Evolutionary conservation across 164 flowering plant genomes (phyloP), one percentile per base, ranked within the genome.

Genomic region (Vitis amurensis): DNA sequence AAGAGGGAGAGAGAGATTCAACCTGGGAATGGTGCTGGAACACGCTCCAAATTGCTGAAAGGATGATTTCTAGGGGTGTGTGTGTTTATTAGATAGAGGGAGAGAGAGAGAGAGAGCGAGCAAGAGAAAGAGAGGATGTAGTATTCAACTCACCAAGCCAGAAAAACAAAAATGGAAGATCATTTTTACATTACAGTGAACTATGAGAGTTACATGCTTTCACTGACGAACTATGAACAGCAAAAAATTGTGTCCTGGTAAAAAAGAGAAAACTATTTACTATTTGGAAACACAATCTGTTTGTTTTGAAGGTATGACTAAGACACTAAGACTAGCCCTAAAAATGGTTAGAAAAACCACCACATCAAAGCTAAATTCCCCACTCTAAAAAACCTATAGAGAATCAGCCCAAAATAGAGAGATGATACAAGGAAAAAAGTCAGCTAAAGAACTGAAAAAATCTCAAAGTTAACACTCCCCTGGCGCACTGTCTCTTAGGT

Each of bases 381-480:
- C 59, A 64, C 58, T 71, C 74, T 30, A 37, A 37, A 66, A 71
- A 71, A 72, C 52, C 69, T 59, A 17, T 29, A 65, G 74, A 59
- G 66, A 66, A 59, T 51, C 2, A 72, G 70, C 70, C 14, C 47
- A 19, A 56, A 27, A 16, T 10, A 16, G 3, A 56, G 44, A 37
- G 44, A 9, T 15, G 58, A n/a, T 15, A 55, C n/a, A 55, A 11
- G 7, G 15, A 53, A 55, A 8, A 9, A 56, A 19, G 17, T 16
- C 59, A 19, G 19, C 1, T 16, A 9, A 53, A n/a, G 8, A 53
- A 53, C n/a, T 2, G 16, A 14, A 53, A 53, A 53, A 13, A 53
- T 13, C 16, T 13, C 56, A 6, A 11, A 11, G n/a, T n/a, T 37
- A 37, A 37, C 44, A 37, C 44, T 37, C 44, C 44, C 7, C 44